Conservation (phyloP, 352 stramenopile genomes). For the Bremia lactucae region DNA sequence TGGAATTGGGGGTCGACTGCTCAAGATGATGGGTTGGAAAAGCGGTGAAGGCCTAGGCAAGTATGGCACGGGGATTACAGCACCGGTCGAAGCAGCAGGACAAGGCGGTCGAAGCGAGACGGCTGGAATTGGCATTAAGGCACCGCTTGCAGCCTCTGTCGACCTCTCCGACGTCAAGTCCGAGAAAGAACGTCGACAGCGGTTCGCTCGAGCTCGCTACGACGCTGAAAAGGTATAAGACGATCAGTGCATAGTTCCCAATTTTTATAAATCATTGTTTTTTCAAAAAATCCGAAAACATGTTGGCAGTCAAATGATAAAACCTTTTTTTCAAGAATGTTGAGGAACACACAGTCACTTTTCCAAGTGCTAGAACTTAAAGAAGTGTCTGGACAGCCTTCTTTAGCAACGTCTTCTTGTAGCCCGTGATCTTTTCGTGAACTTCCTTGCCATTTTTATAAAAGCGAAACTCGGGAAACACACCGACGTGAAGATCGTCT, state of each 20-base stretch:
- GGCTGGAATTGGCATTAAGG: slow-evolving; percentile 39
- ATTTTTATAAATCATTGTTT: too few relatives aligned
- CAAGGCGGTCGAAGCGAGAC: slow-evolving; percentile 31
- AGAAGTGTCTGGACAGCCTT: slow-evolving; percentile 47
- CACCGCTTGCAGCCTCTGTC: slow-evolving; percentile 18
- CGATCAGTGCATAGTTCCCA: not conserved
- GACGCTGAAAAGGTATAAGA: slow-evolving; percentile 21
- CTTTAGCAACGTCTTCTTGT: slow-evolving; percentile 81
- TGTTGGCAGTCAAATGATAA: slow-evolving; percentile 8
- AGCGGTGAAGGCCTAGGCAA: slow-evolving; percentile 73
- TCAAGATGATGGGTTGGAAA: slow-evolving; percentile 86
- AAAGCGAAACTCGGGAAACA: slow-evolving; percentile 78
- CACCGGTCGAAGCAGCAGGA: slow-evolving; percentile 35
- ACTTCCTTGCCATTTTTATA: slow-evolving; percentile 79
- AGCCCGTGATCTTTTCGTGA: slow-evolving; percentile 55
- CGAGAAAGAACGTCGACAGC: slow-evolving; percentile 55
- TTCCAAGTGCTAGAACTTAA: slow-evolving; percentile 18
- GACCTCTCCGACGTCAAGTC: slow-evolving; percentile 38
- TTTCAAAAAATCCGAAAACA: not conserved
- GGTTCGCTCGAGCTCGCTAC: slow-evolving; percentile 50
- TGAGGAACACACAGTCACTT: not conserved
- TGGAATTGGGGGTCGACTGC: slow-evolving; percentile 75
- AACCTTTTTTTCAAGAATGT: slow-evolving; percentile 8
- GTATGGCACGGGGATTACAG: slow-evolving; percentile 67
- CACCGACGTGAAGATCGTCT: slow-evolving; percentile 56